A percentile compares a stretch with the other conserved stretches of the same genome.
Conservation (phyloP, 148 eudicot genomes). For the Cornus florida region DNA sequence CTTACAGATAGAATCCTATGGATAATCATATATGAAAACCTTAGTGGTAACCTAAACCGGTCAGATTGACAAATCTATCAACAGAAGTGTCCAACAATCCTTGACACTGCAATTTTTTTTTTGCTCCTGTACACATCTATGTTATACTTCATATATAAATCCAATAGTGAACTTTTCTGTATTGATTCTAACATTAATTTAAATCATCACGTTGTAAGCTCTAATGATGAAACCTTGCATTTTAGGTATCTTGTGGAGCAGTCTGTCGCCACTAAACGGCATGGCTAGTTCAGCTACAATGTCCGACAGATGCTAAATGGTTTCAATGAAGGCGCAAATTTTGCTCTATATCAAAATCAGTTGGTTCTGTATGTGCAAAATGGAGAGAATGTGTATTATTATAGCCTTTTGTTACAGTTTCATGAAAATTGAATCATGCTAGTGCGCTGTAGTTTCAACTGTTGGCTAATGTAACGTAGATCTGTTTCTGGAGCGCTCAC, state of each 20-base stretch:
- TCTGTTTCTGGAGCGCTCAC: too few relatives aligned
- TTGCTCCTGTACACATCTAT: neutral
- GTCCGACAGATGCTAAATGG: neutral
- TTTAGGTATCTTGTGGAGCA: slow-evolving; percentile 72
- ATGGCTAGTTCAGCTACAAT: slow-evolving; percentile 1
- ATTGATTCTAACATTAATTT: neutral
- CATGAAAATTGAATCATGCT: too few relatives aligned
- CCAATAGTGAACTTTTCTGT: neutral
- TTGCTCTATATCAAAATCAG: neutral
- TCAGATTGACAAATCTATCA: neutral
- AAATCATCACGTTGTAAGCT: neutral
- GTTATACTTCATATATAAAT: neutral
- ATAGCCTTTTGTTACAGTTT: neutral
- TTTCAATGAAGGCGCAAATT: neutral
- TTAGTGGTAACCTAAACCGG: neutral
- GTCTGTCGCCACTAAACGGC: slow-evolving; percentile 48
- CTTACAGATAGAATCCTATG: neutral
- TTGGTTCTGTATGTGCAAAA: neutral
- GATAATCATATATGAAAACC: neutral
- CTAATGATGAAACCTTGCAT: slow-evolving; percentile 4
- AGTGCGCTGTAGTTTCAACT: too few relatives aligned
- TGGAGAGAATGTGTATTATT: neutral
- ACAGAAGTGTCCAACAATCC: neutral
- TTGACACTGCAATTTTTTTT: neutral
- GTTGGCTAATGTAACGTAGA: too few relatives aligned